Evolutionary conservation across 139 green algal genomes (phyloP), one percentile per base, ranked within the genome.

Genomic region (Chlamydomonas urium): DNA sequence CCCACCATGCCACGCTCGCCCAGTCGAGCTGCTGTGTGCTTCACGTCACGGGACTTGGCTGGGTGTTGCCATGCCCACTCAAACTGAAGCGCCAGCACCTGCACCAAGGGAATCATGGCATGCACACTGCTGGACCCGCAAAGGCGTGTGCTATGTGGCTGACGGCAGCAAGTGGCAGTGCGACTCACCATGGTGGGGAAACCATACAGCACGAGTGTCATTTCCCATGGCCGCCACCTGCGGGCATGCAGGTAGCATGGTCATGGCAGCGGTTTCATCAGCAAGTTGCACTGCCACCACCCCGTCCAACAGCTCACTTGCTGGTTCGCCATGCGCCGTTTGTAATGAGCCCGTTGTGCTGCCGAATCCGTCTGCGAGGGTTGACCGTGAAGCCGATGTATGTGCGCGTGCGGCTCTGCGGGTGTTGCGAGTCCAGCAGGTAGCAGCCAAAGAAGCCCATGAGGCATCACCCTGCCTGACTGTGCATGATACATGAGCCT

Each of bases 41-140:
- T 69, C 6, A 87, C 86, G 14, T 82, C 85, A 34, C 84, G 73
- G 33, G 73, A 89, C 31, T 76, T 83, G 14, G 73, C 45, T 1
- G 93, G 93, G 80, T 98, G 90, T 83, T 98, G 93, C 92, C 92
- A 97, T 1, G 93, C 93, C 93, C 93, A 98, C 74, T 98, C 93
- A 86, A 98, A 98, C 79, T 97, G 92, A 72, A 98, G 84, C 2
- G 93, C 93, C 28, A 89, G 79, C 3, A 86, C 77, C 86, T 93
- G 79, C 21, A 73, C 17, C 17, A 56, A 17, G 17, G 45, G 45
- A n/a, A n/a, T n/a, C n/a, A n/a, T n/a, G n/a, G n/a, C 3, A 14
- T 26, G 28, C 17, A 21, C 36, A 29, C 57, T 65, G 14, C 32
- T 50, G 29, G 60, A 32, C 33, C 4, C 35, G 45, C 60, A 71